Base-by-base conservation (phyloP, 2,329 filamentous ascomycete genomes). In the Xylariaceae sp. region DNA sequence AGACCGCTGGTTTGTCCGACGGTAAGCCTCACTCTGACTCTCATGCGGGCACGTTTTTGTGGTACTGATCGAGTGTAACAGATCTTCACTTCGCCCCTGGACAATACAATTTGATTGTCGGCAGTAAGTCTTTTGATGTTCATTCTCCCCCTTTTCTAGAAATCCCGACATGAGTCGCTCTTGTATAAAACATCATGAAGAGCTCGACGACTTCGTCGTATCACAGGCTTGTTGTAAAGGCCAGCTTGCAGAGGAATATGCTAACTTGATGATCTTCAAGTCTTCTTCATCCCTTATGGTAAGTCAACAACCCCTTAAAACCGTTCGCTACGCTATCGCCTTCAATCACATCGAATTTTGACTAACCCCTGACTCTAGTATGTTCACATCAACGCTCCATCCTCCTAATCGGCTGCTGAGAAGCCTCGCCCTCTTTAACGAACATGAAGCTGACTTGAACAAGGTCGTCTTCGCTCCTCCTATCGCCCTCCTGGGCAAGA, bases 51-150 rank as follows among this genome's bases (percentile, higher is more conserved):
- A 23, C 15, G 3, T 35, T 13, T 47, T 10, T 13, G 7, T 1
- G 18, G 34, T 8, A 23, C 61, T 64, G 34, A 64, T 51, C 47
- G 4, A 4, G 15, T 3, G 17, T 13, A 13, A 9, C 45, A 74
- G 81, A 85, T 66, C 74, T 90, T 17, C 71, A 82, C 37, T 86
- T 91, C 73, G 78, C 78, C 49, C 71, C 74, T 0, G 80, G 84
- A 63, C 80, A 89, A 69, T 89, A 90, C 74, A 90, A 89, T 69
- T 79, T 85, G 34, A 80, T 90, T 52, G 73, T 90, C 41, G 81
- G 80, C 55, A 85, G 62, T 64, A 35, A 64, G 62, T 62, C 7
- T 13, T 49, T n/a, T 23, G 2, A 18, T 2, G 15, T 23, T 8
- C 11, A 18, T 39, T 23, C 11, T 11, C 39, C 37, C 8, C 8